Evolutionary conservation across 2,329 filamentous ascomycete species (phyloP), one percentile per base, ranked within the genome.

Genomic region (Ophiocordyceps camponoti-rufipedis): DNA sequence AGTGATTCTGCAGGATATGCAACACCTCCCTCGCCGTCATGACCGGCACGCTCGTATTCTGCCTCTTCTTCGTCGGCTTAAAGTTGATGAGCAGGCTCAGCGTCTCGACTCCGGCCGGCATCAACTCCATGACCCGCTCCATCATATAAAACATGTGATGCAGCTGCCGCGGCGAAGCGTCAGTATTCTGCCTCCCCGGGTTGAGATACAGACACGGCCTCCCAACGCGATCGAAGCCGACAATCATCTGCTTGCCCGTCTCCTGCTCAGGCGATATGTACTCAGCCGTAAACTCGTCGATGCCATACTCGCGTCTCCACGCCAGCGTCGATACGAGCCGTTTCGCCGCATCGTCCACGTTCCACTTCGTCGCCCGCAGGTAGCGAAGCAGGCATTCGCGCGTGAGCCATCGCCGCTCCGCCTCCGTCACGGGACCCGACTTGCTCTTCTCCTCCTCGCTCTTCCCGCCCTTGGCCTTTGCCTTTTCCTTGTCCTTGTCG

Each of bases 141-240:
- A 96, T 66, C 88, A 96, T 95, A 67, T 83, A 98, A 45, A 95
- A 87, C 49, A 98, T 68, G 61, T 96, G 88, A 63, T 98, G 80
- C 46, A 94, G 80, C 66, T 96, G 91, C 54, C 85, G 75, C 35
- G 87, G 84, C 49, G 79, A 83, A 47, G 79, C 74, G 53, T 93
- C 81, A 1, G 91, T 96, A 69, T 98, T 98, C 66, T 98, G 91
- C 53, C 82, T 79, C 31, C 81, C 85, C 1, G 91, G 91, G 58
- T 83, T 82, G 48, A 98, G 74, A 64, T 95, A 95, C 56, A 91
- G 77, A 61, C 88, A 95, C 2, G 88, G 86, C n/a, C 89, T 73
- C 44, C 74, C 82, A 49, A 85, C 69, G 48, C 81, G 84, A 66
- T 98, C 91, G 63, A 79, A 98, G 40, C 91, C 91, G 18, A 91